A percentile compares a stretch with the other conserved stretches of the same genome.
Conservation (phyloP, 257 asterid species). For the Fraxinus pennsylvanica region DNA sequence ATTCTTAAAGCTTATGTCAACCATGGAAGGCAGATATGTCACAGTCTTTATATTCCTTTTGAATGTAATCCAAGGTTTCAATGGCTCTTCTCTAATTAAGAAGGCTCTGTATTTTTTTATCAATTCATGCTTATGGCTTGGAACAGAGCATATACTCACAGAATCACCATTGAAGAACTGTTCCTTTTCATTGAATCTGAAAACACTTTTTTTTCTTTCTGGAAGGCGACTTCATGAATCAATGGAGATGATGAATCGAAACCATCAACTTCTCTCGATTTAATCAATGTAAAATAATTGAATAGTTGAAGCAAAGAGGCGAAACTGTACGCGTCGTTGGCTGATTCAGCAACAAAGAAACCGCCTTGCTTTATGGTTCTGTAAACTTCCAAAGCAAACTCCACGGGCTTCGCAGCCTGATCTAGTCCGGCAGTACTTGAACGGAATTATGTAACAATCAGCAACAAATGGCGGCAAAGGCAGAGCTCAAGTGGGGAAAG, state of each 20-base stretch:
- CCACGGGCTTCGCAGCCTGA: slow-evolving; percentile 34
- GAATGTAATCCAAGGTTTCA: slow-evolving; percentile 48
- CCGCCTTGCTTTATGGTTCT: slow-evolving; percentile 55
- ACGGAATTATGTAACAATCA: slow-evolving; percentile 24
- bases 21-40: slow-evolving; percentile 50
- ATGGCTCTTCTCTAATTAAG: slow-evolving; percentile 35
- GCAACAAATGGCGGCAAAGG: too few species aligned
- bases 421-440: slow-evolving; percentile 42
- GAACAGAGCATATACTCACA: slow-evolving; percentile 29
- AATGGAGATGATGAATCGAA: slow-evolving; percentile 27
- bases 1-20: slow-evolving; percentile 58
- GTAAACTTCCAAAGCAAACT: slow-evolving; percentile 48
- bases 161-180: slow-evolving; percentile 6
- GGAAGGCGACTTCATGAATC: slow-evolving; percentile 45
- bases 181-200: neutral
- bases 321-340: slow-evolving; percentile 49
- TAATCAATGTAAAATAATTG: slow-evolving; percentile 36
- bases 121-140: slow-evolving; percentile 32
- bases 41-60: slow-evolving; percentile 49
- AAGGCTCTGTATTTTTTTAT: slow-evolving; percentile 43
- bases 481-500: too few species aligned
- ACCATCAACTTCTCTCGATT: slow-evolving; percentile 40
- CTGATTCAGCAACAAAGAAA: slow-evolving; percentile 39
- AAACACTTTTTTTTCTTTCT: slow-evolving; percentile 30
- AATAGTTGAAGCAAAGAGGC: slow-evolving; percentile 45